Evolutionary conservation across 768 basidiomycete genomes (phyloP).

Genomic region (Tricholoma hemisulphureum): DNA sequence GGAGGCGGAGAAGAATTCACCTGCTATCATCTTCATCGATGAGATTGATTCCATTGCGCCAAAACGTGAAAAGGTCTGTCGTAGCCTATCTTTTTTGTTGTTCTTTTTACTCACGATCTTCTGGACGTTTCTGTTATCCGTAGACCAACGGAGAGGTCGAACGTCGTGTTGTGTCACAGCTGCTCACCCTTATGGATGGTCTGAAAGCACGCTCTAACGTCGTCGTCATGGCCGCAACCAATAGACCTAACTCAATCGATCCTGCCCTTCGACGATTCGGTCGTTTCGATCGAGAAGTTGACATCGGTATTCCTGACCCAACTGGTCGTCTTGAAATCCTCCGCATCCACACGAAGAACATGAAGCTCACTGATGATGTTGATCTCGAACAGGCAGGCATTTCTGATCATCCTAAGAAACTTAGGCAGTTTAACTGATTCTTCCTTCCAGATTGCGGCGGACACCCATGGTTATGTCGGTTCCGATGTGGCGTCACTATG

Average conservation of each 20-base stretch:
- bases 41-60: constrained; percentile 99
- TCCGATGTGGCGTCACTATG: constrained; percentile 97
- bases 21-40: constrained; percentile 99
- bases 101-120: neutral
- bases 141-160: constrained; percentile 99
- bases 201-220: constrained; percentile 98
- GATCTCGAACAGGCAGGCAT: constrained; percentile 84
- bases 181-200: constrained; percentile 98
- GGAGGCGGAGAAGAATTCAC: constrained; percentile 99
- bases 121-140: neutral
- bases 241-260: constrained; percentile 98
- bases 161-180: constrained; percentile 96
- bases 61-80: constrained; percentile 94
- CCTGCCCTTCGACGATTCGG: constrained; percentile 98
- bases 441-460: constrained; percentile 80
- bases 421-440: constrained; percentile 6
- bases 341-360: constrained; percentile 99
- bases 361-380: constrained; percentile 96
- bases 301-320: constrained; percentile 98
- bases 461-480: constrained; percentile 99
- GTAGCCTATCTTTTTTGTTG: too few relatives aligned
- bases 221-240: constrained; percentile 99
- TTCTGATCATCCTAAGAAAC: neutral
- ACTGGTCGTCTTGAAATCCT: constrained; percentile 99
- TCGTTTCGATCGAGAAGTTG: constrained; percentile 98